phyloP scores from a whole-genome alignment of 805 yeast species.

The Metschnikowia sp. region DNA sequence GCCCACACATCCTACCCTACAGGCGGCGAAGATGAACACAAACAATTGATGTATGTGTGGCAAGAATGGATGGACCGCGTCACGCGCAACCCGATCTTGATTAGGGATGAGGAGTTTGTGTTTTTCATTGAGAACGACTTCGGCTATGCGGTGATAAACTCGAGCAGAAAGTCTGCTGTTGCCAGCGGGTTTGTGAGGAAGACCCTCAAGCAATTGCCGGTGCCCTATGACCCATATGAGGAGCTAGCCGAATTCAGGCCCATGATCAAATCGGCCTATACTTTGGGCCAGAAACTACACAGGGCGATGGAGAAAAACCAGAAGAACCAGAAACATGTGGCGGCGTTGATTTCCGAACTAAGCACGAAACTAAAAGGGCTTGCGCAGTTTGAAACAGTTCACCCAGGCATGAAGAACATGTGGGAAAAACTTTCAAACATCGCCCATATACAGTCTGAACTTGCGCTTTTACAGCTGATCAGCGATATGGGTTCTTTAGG shows the following conservation, averaged over 20 bases:
- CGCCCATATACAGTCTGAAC: slow-evolving; percentile 67
- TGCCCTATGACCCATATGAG: slow-evolving; percentile 84
- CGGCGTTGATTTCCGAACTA: slow-evolving; percentile 47
- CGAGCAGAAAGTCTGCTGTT: slow-evolving; percentile 50
- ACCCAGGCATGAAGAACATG: slow-evolving; percentile 68
- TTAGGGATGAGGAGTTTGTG: slow-evolving; percentile 84
- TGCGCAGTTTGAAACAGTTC: slow-evolving; percentile 43
- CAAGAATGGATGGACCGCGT: slow-evolving; percentile 87
- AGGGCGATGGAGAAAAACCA: slow-evolving; percentile 51
- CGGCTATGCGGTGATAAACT: slow-evolving; percentile 58
- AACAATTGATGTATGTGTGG: slow-evolving; percentile 52
- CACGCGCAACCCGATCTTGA: slow-evolving; percentile 68
- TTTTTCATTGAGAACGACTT: slow-evolving; percentile 79
- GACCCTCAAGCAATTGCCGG: slow-evolving; percentile 85
- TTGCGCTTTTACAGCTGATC: slow-evolving; percentile 67
- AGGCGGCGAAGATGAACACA: slow-evolving; percentile 78
- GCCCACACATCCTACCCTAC: slow-evolving; percentile 74
- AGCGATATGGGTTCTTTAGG: slow-evolving; percentile 72
- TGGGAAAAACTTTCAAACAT: slow-evolving; percentile 79
- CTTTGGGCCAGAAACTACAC: slow-evolving; percentile 52
- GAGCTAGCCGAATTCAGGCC: slow-evolving; percentile 88
- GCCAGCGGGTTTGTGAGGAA: slow-evolving; percentile 87
- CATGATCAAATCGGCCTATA: slow-evolving; percentile 70
- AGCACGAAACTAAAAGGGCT: slow-evolving; percentile 39
- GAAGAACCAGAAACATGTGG: slow-evolving; percentile 53